These are phyloP conservation scores for Pestalotiopsis sp. DNA, from an alignment of 2,329 filamentous ascomycete species.

Conservation along the genomic window DNA sequence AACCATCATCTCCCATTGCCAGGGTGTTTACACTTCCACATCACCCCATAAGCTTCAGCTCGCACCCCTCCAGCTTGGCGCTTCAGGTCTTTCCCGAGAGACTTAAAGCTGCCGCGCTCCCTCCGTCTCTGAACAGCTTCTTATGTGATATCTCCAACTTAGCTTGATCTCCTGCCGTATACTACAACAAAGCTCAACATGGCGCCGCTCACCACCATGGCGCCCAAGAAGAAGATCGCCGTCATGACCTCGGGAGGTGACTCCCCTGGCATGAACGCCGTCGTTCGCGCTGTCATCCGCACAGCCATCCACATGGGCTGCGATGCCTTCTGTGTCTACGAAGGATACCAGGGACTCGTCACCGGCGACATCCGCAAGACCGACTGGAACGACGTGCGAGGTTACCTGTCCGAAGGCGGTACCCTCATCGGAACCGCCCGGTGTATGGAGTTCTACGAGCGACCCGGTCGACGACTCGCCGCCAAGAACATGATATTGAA, in stretches of 20 bases:
- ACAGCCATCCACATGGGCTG: conserved; percentile 86
- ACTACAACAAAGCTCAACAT: conserved; percentile 29
- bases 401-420: conserved; percentile 90
- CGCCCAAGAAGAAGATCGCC: conserved; percentile 70
- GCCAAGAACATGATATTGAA: conserved; percentile 93
- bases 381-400: conserved; percentile 91
- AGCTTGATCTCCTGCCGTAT: background rate
- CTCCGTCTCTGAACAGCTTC: background rate
- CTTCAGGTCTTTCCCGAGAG: background rate
- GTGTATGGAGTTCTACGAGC: conserved; percentile 90
- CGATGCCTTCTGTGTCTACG: conserved; percentile 81
- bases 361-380: conserved; percentile 87
- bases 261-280: conserved; percentile 92
- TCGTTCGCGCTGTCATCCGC: conserved; percentile 86
- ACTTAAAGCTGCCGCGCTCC: conserved; percentile 2
- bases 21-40: background rate
- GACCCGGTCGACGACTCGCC: conserved; percentile 78
- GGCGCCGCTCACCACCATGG: conserved; percentile 29
- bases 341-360: conserved; percentile 95
- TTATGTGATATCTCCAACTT: background rate
- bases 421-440: conserved; percentile 95
- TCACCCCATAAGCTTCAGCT: background rate
- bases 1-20: background rate
- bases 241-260: conserved; percentile 96
- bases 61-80: background rate